Evolutionary conservation across 2,329 filamentous ascomycete species (phyloP).

Genomic region (Clonostachys byssicola): DNA sequence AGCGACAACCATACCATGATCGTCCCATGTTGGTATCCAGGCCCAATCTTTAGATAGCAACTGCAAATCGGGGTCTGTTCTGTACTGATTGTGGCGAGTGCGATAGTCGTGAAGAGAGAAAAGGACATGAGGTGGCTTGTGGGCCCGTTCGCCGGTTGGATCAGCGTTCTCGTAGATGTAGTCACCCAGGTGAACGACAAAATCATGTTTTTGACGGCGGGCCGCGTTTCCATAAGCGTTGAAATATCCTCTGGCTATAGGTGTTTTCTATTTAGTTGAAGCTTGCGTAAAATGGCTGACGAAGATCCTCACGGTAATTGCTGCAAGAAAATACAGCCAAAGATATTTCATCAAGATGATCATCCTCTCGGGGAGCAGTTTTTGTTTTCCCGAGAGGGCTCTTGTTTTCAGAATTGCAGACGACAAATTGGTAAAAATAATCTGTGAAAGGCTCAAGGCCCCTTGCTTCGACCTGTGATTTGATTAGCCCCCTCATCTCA

Average conservation of each 20-base stretch:
- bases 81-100: conserved; percentile 32
- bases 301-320: conserved; percentile 51
- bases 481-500: neutral
- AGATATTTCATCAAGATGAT: conserved; percentile 51
- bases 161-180: conserved; percentile 58
- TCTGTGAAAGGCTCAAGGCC: conserved; percentile 58
- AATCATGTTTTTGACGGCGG: conserved; percentile 56
- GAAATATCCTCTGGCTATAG: conserved; percentile 42
- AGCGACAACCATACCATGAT: conserved; percentile 39
- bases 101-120: conserved; percentile 36
- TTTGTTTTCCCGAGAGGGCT: conserved; percentile 66
- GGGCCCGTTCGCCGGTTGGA: conserved; percentile 17
- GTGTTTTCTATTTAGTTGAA: neutral
- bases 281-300: neutral
- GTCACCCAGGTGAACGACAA: conserved; percentile 55
- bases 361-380: conserved; percentile 55
- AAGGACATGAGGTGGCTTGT: conserved; percentile 16
- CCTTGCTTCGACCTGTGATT: conserved; percentile 55
- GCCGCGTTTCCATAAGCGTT: conserved; percentile 56
- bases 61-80: conserved; percentile 32
- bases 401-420: conserved; percentile 58
- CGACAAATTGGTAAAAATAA: conserved; percentile 67
- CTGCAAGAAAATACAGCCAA: conserved; percentile 69
- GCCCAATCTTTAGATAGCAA: conserved; percentile 33
- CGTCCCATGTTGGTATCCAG: conserved; percentile 42